Evolutionary conservation across 2,329 filamentous ascomycete species (phyloP), one percentile per base, ranked within the genome.

Genomic region (Hymenoscyphus occultus): DNA sequence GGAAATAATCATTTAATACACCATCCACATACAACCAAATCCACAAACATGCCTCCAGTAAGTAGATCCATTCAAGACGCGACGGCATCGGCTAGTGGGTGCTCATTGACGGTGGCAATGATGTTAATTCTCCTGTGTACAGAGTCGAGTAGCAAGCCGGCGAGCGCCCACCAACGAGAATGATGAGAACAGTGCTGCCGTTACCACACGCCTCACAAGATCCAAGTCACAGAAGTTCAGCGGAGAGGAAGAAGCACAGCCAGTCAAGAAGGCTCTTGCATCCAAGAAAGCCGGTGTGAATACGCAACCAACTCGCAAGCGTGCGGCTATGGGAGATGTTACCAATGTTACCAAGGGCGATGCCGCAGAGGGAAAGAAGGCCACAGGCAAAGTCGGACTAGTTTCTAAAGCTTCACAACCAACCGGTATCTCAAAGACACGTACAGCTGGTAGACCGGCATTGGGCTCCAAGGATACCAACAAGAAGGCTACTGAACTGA

Each of bases 341-440:
- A 98, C 93, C 85, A 99, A 99, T 80, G 90, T 96, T 69, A 87
- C 87, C 73, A 98, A 97, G 78, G 84, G 84, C 59, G 90, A 91
- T 62, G 82, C 79, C 5, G 81, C 83, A 68, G 90, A 91, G 64
- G 86, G 84, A 71, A 96, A 96, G 83, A 97, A 96, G 83, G 80
- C 82, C 57, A 82, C 81, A 75, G 89, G 83, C 74, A 90, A 93
- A 80, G 80, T 80, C 64, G 88, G 88, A 64, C 81, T 93, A 35
- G 85, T 92, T 51, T 92, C 92, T 59, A 97, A 97, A 80, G 86
- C 89, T 64, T 86, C 89, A 62, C 90, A 93, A 75, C 87, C 91
- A 64, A 90, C 88, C n/a, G 91, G 92, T 66, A 83, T 97, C 64
- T 87, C 92, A 77, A 97, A 96, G 81, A 80, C 74, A 57, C 86